phyloP scores from a whole-genome alignment of 78 protist species.

The Dictyostelium firmibasis region DNA sequence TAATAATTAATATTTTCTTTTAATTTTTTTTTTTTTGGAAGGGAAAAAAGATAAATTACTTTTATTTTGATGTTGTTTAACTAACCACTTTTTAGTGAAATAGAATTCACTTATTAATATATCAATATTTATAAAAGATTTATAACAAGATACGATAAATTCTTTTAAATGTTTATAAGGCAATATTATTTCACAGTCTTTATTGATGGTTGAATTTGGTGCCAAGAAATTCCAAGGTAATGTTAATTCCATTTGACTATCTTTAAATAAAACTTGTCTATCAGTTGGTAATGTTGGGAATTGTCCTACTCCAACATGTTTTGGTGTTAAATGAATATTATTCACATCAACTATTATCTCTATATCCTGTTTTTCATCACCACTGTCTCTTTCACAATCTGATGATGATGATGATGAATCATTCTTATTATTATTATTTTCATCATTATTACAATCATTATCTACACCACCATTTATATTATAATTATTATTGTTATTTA shows the following conservation, averaged over 20 bases:
- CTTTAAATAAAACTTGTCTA: neutral
- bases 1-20: neutral
- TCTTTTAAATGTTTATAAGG: neutral
- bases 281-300: neutral
- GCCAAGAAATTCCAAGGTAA: neutral
- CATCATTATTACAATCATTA: neutral
- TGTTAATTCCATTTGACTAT: neutral
- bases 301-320: neutral
- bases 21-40: neutral
- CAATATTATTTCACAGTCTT: neutral
- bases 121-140: neutral
- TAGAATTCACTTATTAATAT: constrained; percentile 13
- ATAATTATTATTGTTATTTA: neutral
- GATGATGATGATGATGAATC: neutral
- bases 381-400: neutral
- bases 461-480: neutral
- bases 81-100: constrained; percentile 28
- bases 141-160: neutral
- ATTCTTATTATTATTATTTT: neutral
- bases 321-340: neutral
- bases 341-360: neutral
- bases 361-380: neutral
- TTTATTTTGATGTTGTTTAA: neutral
- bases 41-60: too few species aligned
- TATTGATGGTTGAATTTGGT: neutral